Conservation (phyloP, 805 yeast species). For the Ogataea paraovalis region DNA sequence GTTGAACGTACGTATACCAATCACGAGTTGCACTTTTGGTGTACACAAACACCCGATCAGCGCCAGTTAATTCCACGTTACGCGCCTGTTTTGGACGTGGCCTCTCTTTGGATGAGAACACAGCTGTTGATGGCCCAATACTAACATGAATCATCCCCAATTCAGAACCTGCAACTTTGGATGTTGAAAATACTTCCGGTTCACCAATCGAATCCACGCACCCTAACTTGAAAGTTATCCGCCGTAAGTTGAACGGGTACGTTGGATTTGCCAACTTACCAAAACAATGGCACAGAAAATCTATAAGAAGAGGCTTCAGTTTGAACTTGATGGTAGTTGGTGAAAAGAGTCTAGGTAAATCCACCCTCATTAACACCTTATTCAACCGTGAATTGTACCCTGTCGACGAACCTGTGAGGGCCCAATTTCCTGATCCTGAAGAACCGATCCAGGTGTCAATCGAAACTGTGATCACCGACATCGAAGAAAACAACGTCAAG, state of each 20-base stretch:
- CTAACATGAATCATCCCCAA: too few species aligned
- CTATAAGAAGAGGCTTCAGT: constrained; percentile 83
- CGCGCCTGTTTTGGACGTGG: neutral
- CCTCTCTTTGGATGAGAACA: too few species aligned
- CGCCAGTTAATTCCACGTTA: too few species aligned
- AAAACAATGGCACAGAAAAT: constrained; percentile 96
- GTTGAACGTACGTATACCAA: constrained; percentile 22
- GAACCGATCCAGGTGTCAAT: constrained; percentile 48
- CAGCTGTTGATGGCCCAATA: neutral
- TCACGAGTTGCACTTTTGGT: neutral
- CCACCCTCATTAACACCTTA: constrained; percentile 86
- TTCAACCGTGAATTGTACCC: constrained; percentile 65
- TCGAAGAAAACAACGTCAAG: constrained; percentile 92
- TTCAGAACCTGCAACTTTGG: neutral
- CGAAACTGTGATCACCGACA: constrained; percentile 59
- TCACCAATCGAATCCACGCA: constrained; percentile 5
- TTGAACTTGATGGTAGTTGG: constrained; percentile 89
- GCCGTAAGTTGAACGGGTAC: constrained; percentile 82
- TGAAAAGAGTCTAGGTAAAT: constrained; percentile 88
- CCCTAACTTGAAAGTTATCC: constrained; percentile 56
- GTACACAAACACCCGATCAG: neutral
- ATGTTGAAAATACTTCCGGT: neutral
- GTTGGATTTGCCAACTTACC: constrained; percentile 98
- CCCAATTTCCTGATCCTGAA: constrained; percentile 40
- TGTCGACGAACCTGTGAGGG: constrained; percentile 16